Evolutionary conservation across 2,329 filamentous ascomycete genomes (phyloP), one percentile per base, ranked within the genome.

Genomic region (Rhytidhysteron rufulum): DNA sequence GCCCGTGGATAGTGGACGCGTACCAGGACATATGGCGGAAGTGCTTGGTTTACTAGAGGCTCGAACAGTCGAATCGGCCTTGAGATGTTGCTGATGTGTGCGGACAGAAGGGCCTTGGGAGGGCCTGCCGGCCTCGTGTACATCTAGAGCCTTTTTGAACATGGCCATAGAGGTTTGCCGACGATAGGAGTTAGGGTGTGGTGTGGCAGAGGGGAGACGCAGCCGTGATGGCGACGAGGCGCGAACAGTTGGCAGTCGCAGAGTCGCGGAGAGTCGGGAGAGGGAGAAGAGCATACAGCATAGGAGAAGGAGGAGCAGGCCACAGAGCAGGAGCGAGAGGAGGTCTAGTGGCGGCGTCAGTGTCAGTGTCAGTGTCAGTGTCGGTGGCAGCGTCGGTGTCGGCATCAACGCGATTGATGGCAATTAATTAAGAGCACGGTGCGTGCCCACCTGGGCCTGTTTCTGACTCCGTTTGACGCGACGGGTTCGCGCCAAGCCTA

Each of bases 61-160:
- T 45, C 71, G 73, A 49, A 78, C 8, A 9, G 34, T n/a, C 3
- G 34, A 31, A 17, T 20, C 16, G 10, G 34, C 10, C n/a, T 40
- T 49, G 13, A 63, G 48, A 8, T 51, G 55, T 17, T 31, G 19
- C 40, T 65, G 61, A 39, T 56, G 58, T 24, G 47, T 36, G 15
- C 20, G 50, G 21, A 48, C n/a, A 3, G 22, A 30, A 17, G 43
- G 39, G 29, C 49, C 60, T 41, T 49, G 48, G 10, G 53, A 48
- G 21, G 59, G 54, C 8, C 50, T 49, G 44, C 60, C 52, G 40
- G 64, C 54, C 42, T 67, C 54, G 46, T 70, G 63, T 22, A 55
- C 58, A 40, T 68, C 57, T 17, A 70, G 52, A 17, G 69, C 70
- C 34, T 62, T 53, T 37, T 63, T 60, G 40, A 72, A 59, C 70